phyloP scores from a whole-genome alignment of 2,329 filamentous ascomycete genomes.

The Curvularia sp. region DNA sequence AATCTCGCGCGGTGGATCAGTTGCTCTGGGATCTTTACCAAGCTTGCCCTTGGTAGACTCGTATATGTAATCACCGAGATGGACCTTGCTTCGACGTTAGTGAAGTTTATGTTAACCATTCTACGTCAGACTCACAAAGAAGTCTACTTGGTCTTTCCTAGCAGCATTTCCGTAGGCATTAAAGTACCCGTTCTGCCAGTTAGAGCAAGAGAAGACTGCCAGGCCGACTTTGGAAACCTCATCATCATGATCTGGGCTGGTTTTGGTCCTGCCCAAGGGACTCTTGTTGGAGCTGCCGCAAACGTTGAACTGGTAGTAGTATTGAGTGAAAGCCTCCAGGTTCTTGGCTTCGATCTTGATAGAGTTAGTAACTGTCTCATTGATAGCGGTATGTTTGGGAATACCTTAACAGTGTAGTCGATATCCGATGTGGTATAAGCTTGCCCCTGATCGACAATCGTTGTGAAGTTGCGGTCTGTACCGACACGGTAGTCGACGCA shows the following conservation, averaged over 20 bases:
- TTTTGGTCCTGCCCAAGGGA: conserved; percentile 73
- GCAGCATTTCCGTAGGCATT: conserved; percentile 55
- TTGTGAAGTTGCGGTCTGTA: conserved; percentile 55
- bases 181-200: conserved; percentile 56
- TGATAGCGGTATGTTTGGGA: neutral
- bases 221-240: conserved; percentile 65
- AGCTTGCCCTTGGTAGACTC: conserved; percentile 45
- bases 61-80: conserved; percentile 56
- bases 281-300: conserved; percentile 69
- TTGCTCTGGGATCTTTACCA: conserved; percentile 29
- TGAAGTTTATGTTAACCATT: neutral
- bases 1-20: conserved; percentile 47
- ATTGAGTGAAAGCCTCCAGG: conserved; percentile 68
- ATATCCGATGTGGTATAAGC: conserved; percentile 76
- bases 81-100: conserved; percentile 42
- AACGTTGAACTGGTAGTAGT: conserved; percentile 74
- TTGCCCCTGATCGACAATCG: conserved; percentile 62
- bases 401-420: conserved; percentile 75
- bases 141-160: conserved; percentile 57
- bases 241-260: conserved; percentile 65
- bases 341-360: conserved; percentile 68
- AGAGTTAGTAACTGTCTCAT: conserved; percentile 18
- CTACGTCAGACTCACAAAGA: conserved; percentile 58
- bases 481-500: conserved; percentile 72
- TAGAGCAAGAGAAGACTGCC: conserved; percentile 75